Base-by-base conservation (phyloP, 2,329 filamentous ascomycete species). In the Phaeosphaeriaceae sp. region DNA sequence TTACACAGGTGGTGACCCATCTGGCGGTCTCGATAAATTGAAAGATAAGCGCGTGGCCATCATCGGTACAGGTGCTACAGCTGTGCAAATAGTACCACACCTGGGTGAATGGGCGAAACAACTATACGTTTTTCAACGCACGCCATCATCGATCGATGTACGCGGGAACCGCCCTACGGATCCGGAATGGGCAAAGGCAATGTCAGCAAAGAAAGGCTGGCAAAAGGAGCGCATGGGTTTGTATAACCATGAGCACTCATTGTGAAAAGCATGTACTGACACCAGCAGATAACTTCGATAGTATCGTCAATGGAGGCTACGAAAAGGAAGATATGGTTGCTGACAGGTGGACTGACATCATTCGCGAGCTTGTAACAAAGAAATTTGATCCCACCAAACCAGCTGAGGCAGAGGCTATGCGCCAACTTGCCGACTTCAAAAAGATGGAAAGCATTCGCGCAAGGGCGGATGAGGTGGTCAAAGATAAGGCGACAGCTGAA, bases 61-160 rank as follows among this genome's bases (percentile, higher is more conserved):
- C 7, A 69, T 77, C 31, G 75, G 74, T 0, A 75, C 72, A 7
- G 75, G 73, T 0, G 69, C 70, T 1, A 75, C 74, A 21, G 68
- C 71, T 1, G 63, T 76, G 3, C 69, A 76, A 48, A 73, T 75
- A 31, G 57, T 80, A 0, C 79, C 78, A 3, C 67, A 76, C 20
- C 62, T 80, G 0, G 82, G 80, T 3, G 76, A 80, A 49, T 83
- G 77, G 57, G 80, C 82, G 0, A 80, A 83, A 47, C 75, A 85
- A 40, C 65, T 87, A 3, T 85, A 81, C 58, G 83, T 87, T 19
- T 80, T 87, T 64, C 84, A 87, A 68, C 80, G 85, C 2, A 87
- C 85, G 2, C 84, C 84, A 3, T 78, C 80, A 1, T 72, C 73
- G 0, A 75, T 84, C 5, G 75, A 76, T 25, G 62, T 65, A 11